Conservation (phyloP, 176 grass and related monocot species). For the Hsuehochloa calcarea region DNA sequence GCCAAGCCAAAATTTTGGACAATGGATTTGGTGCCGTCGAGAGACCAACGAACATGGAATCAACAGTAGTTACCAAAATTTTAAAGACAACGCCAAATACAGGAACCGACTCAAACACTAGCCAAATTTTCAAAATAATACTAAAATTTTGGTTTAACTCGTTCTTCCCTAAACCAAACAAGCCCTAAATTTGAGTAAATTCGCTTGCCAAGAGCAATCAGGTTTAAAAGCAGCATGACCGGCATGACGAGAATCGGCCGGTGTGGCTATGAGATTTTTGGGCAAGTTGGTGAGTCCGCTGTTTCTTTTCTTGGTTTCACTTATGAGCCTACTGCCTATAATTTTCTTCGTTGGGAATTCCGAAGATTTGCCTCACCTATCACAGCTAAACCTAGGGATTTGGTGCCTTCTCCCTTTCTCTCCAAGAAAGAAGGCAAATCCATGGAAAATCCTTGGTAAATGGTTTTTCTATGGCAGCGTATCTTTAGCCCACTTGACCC, state of each 20-base stretch:
- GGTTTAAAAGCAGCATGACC: background rate
- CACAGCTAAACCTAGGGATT: background rate
- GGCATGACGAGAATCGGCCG: background rate
- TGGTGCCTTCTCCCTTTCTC: background rate
- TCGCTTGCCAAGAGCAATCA: background rate
- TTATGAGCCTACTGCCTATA: background rate
- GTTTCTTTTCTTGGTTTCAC: background rate
- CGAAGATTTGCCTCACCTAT: background rate
- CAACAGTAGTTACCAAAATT: no score
- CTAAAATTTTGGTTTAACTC: no score
- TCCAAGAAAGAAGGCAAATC: background rate
- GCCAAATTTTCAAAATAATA: no score
- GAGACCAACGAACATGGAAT: no score
- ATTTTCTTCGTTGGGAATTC: background rate
- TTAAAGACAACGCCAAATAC: no score
- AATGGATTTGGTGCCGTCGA: no score
- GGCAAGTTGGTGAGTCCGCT: background rate
- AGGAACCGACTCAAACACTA: no score
- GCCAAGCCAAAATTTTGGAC: no score
- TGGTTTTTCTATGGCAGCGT: background rate
- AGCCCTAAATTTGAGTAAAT: background rate
- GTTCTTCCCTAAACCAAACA: no score
- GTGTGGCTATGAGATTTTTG: background rate
- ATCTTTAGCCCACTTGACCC: no score
- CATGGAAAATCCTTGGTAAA: background rate